These are phyloP conservation scores for Malassezia caprae DNA, from an alignment of 1,284 basidiomycete species.

Conservation along the genomic window DNA sequence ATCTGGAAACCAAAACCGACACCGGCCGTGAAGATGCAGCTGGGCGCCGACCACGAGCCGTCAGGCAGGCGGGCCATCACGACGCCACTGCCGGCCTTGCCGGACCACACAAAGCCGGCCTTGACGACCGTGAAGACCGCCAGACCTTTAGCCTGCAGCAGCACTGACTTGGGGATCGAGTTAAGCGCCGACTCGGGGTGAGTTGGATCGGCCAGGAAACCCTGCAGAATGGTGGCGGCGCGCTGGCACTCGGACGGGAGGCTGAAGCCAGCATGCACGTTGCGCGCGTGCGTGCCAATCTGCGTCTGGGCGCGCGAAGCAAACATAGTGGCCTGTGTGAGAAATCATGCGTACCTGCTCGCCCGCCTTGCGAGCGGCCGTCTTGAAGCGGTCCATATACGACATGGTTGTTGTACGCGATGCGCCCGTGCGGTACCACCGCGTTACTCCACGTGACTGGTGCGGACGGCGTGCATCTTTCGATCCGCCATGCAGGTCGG, in stretches of 20 bases:
- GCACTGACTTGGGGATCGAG: constrained; percentile 83
- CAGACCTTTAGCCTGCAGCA: constrained; percentile 70
- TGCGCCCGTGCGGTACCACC: neutral
- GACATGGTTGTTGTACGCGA: constrained; percentile 41
- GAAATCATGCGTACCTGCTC: constrained; percentile 55
- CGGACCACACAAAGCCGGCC: constrained; percentile 83
- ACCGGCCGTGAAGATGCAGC: constrained; percentile 84
- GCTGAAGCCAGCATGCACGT: constrained; percentile 40
- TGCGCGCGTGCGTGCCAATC: constrained; percentile 30
- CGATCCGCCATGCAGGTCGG: neutral
- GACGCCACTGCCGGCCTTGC: constrained; percentile 85
- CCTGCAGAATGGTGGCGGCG: constrained; percentile 77
- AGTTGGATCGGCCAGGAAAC: constrained; percentile 81
- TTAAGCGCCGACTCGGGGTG: constrained; percentile 84
- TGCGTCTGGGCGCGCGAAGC: constrained; percentile 32
- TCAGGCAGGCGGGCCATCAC: constrained; percentile 89
- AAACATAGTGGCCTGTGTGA: constrained; percentile 34
- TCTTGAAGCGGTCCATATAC: constrained; percentile 68
- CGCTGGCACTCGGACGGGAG: constrained; percentile 55
- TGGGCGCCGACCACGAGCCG: constrained; percentile 93
- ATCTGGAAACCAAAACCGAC: constrained; percentile 90
- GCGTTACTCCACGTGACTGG: neutral
- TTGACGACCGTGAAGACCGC: constrained; percentile 86
- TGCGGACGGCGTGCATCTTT: neutral
- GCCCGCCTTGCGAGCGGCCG: constrained; percentile 68